Evolutionary conservation across 495 filamentous ascomycete genomes (phyloP), one percentile per base, ranked within the genome.

Genomic region (Trichocladium antarcticum): DNA sequence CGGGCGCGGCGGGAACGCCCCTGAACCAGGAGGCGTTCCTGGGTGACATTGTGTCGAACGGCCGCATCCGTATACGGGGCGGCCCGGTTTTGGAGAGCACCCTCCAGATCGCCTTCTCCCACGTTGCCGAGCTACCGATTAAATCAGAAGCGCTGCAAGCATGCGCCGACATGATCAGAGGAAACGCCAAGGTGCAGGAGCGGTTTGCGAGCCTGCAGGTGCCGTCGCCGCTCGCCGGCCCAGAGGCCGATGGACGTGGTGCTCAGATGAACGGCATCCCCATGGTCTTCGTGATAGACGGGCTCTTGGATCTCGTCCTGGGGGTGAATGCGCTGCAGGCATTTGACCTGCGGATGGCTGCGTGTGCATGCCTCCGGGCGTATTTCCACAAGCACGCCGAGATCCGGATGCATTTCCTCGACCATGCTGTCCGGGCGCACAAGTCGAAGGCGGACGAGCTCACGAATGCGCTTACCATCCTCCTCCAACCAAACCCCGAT

Each of bases 201-300:
- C 75, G 69, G 37, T 95, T 97, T 55, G 89, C 87, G n/a, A 84
- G 88, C 55, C 74, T 93, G 21, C 75, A 83, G 53, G 85, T 89
- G 9, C 73, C 74, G 17, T 74, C 80, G 15, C 68, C 77, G 17
- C 62, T 77, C 32, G 70, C 65, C 17, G 65, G 74, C 17, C 57
- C 69, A 11, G 62, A 65, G 32, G 67, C 47, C 27, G 55, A 73
- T 41, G 70, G 72, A 35, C 63, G 46, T 41, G 68, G 45, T 53
- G 63, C 46, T 59, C 68, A 60, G 56, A 54, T 44, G 63, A 50
- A 80, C 47, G 71, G 67, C 6, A 67, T 78, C 28, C 66, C 76
- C 32, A 82, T 72, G 53, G 77, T 89, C 35, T 94, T 89, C 69
- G 85, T 97, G 17, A 95, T 98, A 53, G 89, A 96, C 64, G 92